Conservation (phyloP, 495 filamentous ascomycete species). For the Talaromyces adpressus region DNA sequence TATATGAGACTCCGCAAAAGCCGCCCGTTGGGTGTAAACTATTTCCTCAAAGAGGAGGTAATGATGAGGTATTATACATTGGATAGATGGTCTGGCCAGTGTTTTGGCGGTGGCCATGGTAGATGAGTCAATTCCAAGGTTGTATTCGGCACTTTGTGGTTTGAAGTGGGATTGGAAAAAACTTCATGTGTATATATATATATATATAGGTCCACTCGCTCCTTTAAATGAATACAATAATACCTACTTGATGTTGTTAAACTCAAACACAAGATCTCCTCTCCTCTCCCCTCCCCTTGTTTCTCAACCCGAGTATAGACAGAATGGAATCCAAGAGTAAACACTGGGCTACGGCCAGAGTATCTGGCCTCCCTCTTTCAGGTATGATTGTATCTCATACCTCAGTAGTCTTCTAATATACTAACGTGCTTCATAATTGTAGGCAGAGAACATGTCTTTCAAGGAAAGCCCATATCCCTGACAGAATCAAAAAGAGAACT, state of each 20-base stretch:
- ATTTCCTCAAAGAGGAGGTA: not conserved
- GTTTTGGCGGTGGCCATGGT: not conserved
- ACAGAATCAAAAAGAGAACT: not conserved
- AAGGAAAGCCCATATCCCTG: not conserved
- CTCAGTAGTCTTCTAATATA: not conserved
- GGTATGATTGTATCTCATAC: not conserved
- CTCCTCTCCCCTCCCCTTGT: not conserved
- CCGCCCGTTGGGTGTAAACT: not conserved
- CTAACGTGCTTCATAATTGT: not conserved
- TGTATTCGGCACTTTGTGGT: not conserved
- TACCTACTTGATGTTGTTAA: not conserved
- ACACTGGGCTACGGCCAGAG: not conserved
- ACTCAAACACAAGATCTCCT: not conserved
- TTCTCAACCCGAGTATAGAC: not conserved
- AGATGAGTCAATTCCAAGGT: not conserved
- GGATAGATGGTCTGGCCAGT: not conserved
- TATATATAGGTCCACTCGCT: not conserved
- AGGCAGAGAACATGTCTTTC: not conserved
- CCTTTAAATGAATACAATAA: not conserved
- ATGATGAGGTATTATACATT: not conserved
- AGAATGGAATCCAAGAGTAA: not conserved
- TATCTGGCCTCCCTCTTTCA: not conserved
- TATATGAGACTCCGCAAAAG: slow-evolving; percentile 12
- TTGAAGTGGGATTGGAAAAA: not conserved
- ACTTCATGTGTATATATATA: not conserved